Base-by-base conservation (phyloP, 1,284 basidiomycete genomes). In the Sporisorium graminicola region DNA sequence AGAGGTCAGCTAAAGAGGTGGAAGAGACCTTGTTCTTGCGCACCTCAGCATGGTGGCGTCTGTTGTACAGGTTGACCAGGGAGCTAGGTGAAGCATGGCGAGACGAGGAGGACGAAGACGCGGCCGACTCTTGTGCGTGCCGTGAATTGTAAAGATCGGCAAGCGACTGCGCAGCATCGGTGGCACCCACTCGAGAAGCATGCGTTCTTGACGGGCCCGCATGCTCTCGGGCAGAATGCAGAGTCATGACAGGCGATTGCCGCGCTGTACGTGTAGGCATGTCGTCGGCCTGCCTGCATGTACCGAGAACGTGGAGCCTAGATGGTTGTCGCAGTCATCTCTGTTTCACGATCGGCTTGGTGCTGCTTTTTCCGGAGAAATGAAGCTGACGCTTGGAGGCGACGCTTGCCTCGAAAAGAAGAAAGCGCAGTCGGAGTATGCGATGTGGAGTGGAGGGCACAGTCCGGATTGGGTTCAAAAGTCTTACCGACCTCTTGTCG, bases 121-220 rank as follows among this genome's bases (percentile, higher is more conserved):
- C 46, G 3, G 29, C 16, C 4, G 40, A 49, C 43, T 75, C 67
- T 24, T 63, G 43, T 0, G 59, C 64, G 29, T 66, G 60, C 5
- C 67, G 55, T 3, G 63, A 31, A 37, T 69, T 69, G 63, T 74
- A 69, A 5, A 74, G 47, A 22, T 74, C 72, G 5, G 59, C 66
- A 3, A 74, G 59, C 12, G 65, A 53, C 26, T 43, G 58, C 8
- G 49, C 57, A 7, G 37, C 31, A 12, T 18, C n/a, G 3, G 37
- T 22, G 35, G 40, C 33, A 7, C 49, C 31, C 2, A 46, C 31
- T 14, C 54, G 61, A 14, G 62, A 54, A 1, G 24, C 10, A 10
- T 37, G 26, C 5, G 58, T 13, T 31, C 31, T 54, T 12, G 60
- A 64, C 27, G 58, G 44, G 3, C 52, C 57, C 31, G 62, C 66